These are phyloP conservation scores for Vaccinium darrowii DNA, from an alignment of 148 eudicot species.

Conservation along the genomic window DNA sequence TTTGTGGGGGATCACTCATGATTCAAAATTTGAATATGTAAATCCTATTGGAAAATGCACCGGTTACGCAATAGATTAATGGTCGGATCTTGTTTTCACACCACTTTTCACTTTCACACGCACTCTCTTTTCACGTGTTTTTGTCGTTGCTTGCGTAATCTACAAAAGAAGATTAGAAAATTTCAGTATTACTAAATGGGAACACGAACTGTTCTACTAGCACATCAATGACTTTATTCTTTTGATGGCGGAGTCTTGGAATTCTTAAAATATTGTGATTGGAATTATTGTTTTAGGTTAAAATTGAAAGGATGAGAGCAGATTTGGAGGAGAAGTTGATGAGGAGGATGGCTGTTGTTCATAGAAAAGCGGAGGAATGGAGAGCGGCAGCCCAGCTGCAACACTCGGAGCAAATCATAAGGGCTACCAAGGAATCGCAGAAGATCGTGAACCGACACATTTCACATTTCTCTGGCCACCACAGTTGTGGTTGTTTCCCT, in stretches of 20 bases:
- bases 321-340: constrained; percentile 79
- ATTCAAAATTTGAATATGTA: not conserved
- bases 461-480: constrained; percentile 36
- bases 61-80: constrained; percentile 15
- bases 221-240: not conserved
- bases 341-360: constrained; percentile 80
- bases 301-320: constrained; percentile 81
- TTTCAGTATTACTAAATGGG: not conserved
- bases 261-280: not conserved
- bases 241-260: not conserved
- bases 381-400: constrained; percentile 62
- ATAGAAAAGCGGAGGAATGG: constrained; percentile 81
- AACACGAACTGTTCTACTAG: not conserved
- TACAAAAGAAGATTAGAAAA: not conserved
- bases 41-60: constrained; percentile 15
- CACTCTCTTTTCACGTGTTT: not conserved
- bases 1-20: constrained; percentile 2
- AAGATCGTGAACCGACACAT: constrained; percentile 41
- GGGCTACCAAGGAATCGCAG: constrained; percentile 41
- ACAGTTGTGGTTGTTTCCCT: constrained; percentile 71
- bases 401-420: constrained; percentile 59
- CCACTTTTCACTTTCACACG: not conserved
- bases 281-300: constrained; percentile 47
- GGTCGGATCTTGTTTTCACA: constrained; percentile 8
- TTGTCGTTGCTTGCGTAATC: not conserved